phyloP scores from a whole-genome alignment of 305 asterid genomes.

The Fraxinus albicans region DNA sequence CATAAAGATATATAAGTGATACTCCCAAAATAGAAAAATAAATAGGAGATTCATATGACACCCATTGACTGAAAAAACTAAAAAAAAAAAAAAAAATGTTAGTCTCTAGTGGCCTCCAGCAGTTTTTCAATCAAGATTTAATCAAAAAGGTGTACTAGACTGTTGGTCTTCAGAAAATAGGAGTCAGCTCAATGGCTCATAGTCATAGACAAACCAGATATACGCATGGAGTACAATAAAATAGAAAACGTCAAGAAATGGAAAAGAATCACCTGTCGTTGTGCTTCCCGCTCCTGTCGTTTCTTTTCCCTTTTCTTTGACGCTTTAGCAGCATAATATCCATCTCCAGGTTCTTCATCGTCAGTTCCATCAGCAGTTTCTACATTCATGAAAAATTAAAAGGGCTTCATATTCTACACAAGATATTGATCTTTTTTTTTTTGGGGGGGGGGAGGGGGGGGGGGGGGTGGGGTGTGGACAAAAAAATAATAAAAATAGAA shows the following conservation, averaged over 20 bases:
- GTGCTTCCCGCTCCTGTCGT: slow-evolving; percentile 90
- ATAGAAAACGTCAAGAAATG: neutral
- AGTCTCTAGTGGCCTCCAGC: slow-evolving; percentile 10
- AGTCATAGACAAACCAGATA: slow-evolving; percentile 2
- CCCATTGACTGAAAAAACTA: neutral
- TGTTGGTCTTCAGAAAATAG: neutral
- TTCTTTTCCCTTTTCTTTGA: slow-evolving; percentile 81
- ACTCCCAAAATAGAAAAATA: neutral
- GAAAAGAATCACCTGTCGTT: slow-evolving; percentile 60
- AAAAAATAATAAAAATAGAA: neutral
- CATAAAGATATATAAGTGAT: neutral
- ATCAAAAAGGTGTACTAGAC: neutral
- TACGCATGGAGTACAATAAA: neutral
- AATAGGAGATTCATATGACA: neutral
- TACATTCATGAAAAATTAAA: slow-evolving; percentile 36
- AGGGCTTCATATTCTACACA: neutral
- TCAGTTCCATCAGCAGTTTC: slow-evolving; percentile 74
- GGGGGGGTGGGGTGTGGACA: neutral
- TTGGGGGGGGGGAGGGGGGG: too few species aligned
- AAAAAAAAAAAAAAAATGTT: too few species aligned
- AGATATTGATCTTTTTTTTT: neutral
- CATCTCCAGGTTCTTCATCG: slow-evolving; percentile 72
- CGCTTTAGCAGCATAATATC: slow-evolving; percentile 51
- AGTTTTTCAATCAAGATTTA: neutral
- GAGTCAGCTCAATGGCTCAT: slow-evolving; percentile 6